These are phyloP conservation scores for Cutaneotrichosporon spelunceum DNA, from an alignment of 1,284 basidiomycete species.

Conservation along the genomic window DNA sequence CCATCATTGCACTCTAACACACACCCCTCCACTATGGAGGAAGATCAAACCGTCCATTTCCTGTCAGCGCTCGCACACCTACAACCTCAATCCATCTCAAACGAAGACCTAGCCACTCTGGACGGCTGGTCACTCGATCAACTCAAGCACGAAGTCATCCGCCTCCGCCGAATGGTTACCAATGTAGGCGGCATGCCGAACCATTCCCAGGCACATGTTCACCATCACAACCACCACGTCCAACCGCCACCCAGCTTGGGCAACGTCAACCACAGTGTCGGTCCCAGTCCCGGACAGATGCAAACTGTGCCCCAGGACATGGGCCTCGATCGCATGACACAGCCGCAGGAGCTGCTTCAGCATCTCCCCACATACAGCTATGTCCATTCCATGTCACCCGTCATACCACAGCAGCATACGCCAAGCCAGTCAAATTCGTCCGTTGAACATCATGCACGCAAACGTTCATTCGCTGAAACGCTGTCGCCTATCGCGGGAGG, in stretches of 20 bases:
- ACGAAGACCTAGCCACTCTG: constrained; percentile 18
- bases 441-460: neutral
- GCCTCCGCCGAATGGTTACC: constrained; percentile 24
- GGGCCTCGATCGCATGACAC: constrained; percentile 2
- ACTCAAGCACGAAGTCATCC: constrained; percentile 34
- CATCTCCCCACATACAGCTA: constrained; percentile 6
- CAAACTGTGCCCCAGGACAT: constrained; percentile 2
- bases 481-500: neutral
- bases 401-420: constrained; percentile 1
- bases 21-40: constrained; percentile 17
- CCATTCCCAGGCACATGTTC: neutral
- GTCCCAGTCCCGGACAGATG: neutral
- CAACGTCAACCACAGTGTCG: neutral
- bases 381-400: neutral
- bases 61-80: constrained; percentile 22
- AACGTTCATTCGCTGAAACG: neutral
- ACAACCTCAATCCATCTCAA: constrained; percentile 7
- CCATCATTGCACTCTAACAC: neutral
- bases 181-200: constrained; percentile 1
- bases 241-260: constrained; percentile 1
- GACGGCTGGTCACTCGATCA: constrained; percentile 32
- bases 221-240: constrained; percentile 3
- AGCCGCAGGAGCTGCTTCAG: neutral
- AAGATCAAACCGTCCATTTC: constrained; percentile 25
- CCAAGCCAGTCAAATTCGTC: neutral